Evolutionary conservation across 2,329 filamentous ascomycete species (phyloP).

Genomic region (Sclerotiophoma versabilis): DNA sequence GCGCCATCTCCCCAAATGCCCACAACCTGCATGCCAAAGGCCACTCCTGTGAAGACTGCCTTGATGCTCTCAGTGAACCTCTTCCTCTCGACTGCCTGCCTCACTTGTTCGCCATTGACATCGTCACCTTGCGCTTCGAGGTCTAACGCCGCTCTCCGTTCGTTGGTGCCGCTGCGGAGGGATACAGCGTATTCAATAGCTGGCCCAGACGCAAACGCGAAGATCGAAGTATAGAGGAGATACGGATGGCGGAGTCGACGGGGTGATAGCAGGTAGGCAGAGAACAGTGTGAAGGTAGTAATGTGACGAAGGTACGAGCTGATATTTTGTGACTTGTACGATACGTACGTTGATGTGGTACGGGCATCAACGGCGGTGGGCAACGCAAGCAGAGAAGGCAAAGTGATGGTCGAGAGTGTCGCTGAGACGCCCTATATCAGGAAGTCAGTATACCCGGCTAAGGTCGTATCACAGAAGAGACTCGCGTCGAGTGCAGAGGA

Average conservation of each 20-base stretch:
- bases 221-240: slow-evolving; percentile 81
- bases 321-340: slow-evolving; percentile 59
- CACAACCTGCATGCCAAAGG: slow-evolving; percentile 56
- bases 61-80: slow-evolving; percentile 53
- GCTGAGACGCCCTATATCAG: slow-evolving; percentile 80
- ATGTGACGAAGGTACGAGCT: slow-evolving; percentile 71
- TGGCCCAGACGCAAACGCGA: slow-evolving; percentile 60
- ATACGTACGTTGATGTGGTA: slow-evolving; percentile 63
- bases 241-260: slow-evolving; percentile 82
- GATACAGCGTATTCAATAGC: slow-evolving; percentile 48
- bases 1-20: slow-evolving; percentile 59
- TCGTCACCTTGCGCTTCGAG: slow-evolving; percentile 49
- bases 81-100: slow-evolving; percentile 54
- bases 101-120: slow-evolving; percentile 60
- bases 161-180: slow-evolving; percentile 30
- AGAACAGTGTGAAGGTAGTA: slow-evolving; percentile 73
- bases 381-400: slow-evolving; percentile 81
- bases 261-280: slow-evolving; percentile 80
- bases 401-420: slow-evolving; percentile 76
- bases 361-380: slow-evolving; percentile 79
- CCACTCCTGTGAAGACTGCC: slow-evolving; percentile 51
- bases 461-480: too few relatives aligned
- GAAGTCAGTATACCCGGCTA: slow-evolving; percentile 4
- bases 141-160: slow-evolving; percentile 33
- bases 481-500: neutral